Evolutionary conservation across 192 early-diverging fungal genomes (phyloP), one percentile per base, ranked within the genome.

Genomic region (Podila minutissima): DNA sequence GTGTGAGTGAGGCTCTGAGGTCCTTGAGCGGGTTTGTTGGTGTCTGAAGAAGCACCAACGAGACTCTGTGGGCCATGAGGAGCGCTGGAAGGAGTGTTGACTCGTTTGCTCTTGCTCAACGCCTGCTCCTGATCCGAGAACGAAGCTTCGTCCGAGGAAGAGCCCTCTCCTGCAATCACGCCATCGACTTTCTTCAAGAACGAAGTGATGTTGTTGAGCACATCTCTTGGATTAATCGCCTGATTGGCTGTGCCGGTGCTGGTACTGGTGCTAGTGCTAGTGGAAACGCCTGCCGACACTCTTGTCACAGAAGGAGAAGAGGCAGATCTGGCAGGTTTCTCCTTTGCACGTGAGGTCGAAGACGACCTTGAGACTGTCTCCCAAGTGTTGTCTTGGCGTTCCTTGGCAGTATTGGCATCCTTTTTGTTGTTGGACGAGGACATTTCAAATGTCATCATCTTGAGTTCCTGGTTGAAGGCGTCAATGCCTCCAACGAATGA

Each of bases 401-500:
- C 13, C 10, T 19, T 49, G 3, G 15, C n/a, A n/a, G 22, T 37
- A 22, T 6, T 20, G 20, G 12, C 26, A 46, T 26, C 53, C 7
- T 63, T 28, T 4, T 50, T 29, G 26, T 26, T 48, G 32, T 15
- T 20, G n/a, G 37, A 38, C 5, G 41, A 19, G 6, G 20, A 26
- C 9, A 67, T 57, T 58, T 78, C 69, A 49, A 78, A 64, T 7
- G 29, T 63, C 64, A 72, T 72, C 75, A 78, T 71, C 65, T 72
- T 78, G 11, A 81, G 62, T 17, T 81, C 77, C 29, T 73, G 70
- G 65, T 73, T 59, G 12, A 81, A 69, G 6, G 66, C 70, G 65
- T 73, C 77, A 22, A 72, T 53, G 13, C 70, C 75, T 49, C 77
- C 77, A 17, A 81, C 77, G 69, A 60, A 81, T 2, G 77, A 81